Evolutionary conservation across 1,284 basidiomycete species (phyloP).

Genomic region (Trametes polyzona): DNA sequence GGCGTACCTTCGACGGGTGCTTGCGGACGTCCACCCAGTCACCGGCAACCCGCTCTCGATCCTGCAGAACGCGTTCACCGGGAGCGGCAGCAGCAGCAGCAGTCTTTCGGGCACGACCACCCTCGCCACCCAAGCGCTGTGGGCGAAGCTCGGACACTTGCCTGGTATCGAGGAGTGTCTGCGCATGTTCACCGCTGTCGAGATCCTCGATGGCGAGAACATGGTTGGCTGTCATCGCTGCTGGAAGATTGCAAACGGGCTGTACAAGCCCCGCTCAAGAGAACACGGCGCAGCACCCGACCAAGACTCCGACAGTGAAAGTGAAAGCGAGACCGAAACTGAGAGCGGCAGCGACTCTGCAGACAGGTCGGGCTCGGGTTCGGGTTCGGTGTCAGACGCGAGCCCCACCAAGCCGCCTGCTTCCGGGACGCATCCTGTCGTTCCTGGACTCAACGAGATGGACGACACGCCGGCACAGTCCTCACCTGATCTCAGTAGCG

Average conservation of each 20-base stretch:
- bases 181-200: constrained; percentile 86
- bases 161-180: constrained; percentile 76
- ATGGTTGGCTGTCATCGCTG: constrained; percentile 91
- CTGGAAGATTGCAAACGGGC: constrained; percentile 85
- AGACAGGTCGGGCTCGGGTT: not conserved
- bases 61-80: constrained; percentile 39
- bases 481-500: constrained; percentile 27
- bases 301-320: constrained; percentile 39
- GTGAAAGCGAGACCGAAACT: constrained; percentile 33
- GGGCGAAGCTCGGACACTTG: constrained; percentile 55
- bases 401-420: constrained; percentile 14
- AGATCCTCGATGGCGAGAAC: constrained; percentile 91
- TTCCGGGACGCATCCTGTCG: constrained; percentile 1
- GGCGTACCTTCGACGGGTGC: constrained; percentile 64
- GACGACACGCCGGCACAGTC: constrained; percentile 17
- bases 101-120: constrained; percentile 21
- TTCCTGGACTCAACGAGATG: constrained; percentile 7
- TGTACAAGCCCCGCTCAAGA: constrained; percentile 43
- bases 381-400: constrained; percentile 18
- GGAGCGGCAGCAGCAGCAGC: constrained; percentile 1
- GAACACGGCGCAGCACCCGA: constrained; percentile 40
- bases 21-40: constrained; percentile 58
- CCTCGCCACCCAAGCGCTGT: constrained; percentile 41
- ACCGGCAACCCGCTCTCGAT: constrained; percentile 47
- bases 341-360: constrained; percentile 12